Conservation (phyloP, 306 rosid species). For the Glycine soja region DNA sequence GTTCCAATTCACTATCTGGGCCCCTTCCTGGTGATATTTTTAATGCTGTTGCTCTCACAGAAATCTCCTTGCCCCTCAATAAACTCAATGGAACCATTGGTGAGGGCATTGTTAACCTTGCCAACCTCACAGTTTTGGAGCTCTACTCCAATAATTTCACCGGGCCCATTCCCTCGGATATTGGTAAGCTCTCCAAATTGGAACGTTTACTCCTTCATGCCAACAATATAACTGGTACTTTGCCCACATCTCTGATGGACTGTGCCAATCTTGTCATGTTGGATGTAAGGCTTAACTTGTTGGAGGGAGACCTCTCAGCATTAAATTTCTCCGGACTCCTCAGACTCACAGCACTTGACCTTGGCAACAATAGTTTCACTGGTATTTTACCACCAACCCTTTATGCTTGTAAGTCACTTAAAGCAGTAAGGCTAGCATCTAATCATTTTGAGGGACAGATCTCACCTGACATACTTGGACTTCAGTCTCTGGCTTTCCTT, state of each 20-base stretch:
- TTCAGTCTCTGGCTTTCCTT: conserved; percentile 70
- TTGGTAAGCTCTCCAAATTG: conserved; percentile 69
- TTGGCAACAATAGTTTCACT: conserved; percentile 70
- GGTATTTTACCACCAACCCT: conserved; percentile 72
- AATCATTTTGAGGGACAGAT: conserved; percentile 72
- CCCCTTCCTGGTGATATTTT: conserved; percentile 66
- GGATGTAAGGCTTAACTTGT: conserved; percentile 70
- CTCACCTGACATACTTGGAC: conserved; percentile 57
- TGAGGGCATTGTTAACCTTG: conserved; percentile 53
- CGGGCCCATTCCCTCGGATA: conserved; percentile 62
- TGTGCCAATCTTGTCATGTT: conserved; percentile 66
- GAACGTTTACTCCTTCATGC: conserved; percentile 62
- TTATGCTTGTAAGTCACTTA: conserved; percentile 71
- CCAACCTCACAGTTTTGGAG: conserved; percentile 65
- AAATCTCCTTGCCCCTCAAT: conserved; percentile 68
- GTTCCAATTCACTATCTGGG: conserved; percentile 67
- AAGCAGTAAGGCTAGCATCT: conserved; percentile 69
- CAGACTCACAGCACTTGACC: conserved; percentile 69
- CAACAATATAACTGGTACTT: conserved; percentile 67
- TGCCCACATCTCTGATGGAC: conserved; percentile 65
- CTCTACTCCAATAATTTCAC: conserved; percentile 65
- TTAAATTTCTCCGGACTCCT: conserved; percentile 68
- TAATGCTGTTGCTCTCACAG: conserved; percentile 49
- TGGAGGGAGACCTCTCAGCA: conserved; percentile 65
- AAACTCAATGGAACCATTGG: conserved; percentile 59